Conservation (phyloP, 2,329 filamentous ascomycete genomes). For the Aspergillus sp. region DNA sequence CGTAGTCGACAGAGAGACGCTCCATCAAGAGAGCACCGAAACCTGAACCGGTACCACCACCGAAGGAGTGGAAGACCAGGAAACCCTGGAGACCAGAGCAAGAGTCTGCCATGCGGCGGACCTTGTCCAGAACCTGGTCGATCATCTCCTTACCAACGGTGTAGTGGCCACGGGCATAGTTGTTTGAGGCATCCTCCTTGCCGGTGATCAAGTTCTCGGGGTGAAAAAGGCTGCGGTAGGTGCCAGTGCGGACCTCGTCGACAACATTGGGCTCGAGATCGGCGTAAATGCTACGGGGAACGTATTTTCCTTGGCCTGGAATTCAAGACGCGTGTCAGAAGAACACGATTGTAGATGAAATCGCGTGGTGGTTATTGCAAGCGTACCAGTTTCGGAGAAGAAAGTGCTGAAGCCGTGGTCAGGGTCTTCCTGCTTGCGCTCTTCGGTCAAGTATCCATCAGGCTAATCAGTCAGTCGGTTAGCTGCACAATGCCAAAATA, state of each 20-base stretch:
- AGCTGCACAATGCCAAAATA: constrained; percentile 4
- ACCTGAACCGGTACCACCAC: constrained; percentile 96
- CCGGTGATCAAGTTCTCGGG: constrained; percentile 99
- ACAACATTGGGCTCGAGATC: constrained; percentile 99
- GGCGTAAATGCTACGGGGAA: constrained; percentile 97
- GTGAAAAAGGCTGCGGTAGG: constrained; percentile 97
- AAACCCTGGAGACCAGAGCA: constrained; percentile 98
- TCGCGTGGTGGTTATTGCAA: constrained; percentile 5
- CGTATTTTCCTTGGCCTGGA: constrained; percentile 96
- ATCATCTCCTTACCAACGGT: constrained; percentile 99
- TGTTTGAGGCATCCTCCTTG: constrained; percentile 99
- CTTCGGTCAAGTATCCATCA: constrained; percentile 97
- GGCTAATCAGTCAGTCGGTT: constrained; percentile 59
- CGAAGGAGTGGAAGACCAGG: constrained; percentile 99
- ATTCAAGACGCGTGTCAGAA: constrained; percentile 13
- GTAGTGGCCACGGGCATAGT: constrained; percentile 99
- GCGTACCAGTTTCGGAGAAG: constrained; percentile 97
- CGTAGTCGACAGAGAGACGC: constrained; percentile 96
- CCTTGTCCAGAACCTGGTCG: constrained; percentile 95
- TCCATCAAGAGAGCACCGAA: constrained; percentile 99
- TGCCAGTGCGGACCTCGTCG: constrained; percentile 96
- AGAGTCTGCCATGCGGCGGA: constrained; percentile 95
- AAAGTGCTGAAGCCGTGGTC: constrained; percentile 99
- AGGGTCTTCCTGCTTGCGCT: constrained; percentile 88
- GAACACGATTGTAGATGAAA: constrained; percentile 9